Evolutionary conservation across 345 rosid species (phyloP).

Genomic region (Psidium friedrichsthalianum): DNA sequence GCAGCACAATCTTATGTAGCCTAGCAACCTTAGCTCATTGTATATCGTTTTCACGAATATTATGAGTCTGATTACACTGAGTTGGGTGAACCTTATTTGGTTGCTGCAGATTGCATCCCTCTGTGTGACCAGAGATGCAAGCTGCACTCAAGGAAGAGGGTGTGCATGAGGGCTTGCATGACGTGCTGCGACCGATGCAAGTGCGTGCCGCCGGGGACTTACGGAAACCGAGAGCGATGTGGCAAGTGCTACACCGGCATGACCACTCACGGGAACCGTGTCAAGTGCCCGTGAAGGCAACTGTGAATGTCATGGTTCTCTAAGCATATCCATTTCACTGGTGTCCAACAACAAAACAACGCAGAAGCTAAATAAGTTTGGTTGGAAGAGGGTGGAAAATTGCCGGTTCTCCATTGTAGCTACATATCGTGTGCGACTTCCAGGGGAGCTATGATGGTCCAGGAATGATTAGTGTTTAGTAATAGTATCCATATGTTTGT

Average conservation of each 20-base stretch:
- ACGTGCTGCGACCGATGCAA: constrained; percentile 89
- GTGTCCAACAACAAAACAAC: neutral
- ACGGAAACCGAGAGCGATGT: constrained; percentile 72
- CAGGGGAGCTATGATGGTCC: neutral
- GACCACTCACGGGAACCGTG: constrained; percentile 52
- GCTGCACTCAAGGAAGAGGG: constrained; percentile 53
- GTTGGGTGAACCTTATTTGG: neutral
- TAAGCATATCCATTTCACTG: neutral
- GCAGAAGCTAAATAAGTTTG: neutral
- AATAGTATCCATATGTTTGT: neutral
- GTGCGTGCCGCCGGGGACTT: constrained; percentile 95
- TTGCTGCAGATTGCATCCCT: constrained; percentile 50
- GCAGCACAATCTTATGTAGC: neutral
- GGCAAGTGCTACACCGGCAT: constrained; percentile 81
- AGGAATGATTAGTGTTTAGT: neutral
- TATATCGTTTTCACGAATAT: neutral
- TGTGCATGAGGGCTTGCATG: constrained; percentile 70
- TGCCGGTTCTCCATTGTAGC: neutral
- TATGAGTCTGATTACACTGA: neutral
- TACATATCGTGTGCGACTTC: neutral
- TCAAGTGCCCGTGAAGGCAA: constrained; percentile 58
- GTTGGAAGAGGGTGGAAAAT: neutral
- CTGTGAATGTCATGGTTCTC: neutral
- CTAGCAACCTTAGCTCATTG: neutral
- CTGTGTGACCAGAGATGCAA: constrained; percentile 66